Evolutionary conservation across 805 yeast species (phyloP), one percentile per base, ranked within the genome.

Genomic region (Limtongozyma cylindracea): DNA sequence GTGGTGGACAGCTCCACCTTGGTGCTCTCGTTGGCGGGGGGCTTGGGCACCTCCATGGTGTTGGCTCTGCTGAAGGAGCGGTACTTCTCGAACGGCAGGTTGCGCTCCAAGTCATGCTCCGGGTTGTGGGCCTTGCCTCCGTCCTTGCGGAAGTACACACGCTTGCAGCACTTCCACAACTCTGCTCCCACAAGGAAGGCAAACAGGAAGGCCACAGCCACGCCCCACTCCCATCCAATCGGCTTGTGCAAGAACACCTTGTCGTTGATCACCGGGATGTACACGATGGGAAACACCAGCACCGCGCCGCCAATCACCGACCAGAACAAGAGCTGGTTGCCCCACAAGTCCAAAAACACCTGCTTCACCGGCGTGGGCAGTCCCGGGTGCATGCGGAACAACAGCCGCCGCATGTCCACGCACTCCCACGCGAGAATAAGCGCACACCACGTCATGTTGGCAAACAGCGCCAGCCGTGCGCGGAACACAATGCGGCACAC

Each of bases 371-470:
- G 54, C 20, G 32, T 29, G 23, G 57, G 64, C 10, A 68, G 45
- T 21, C 64, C 70, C 12, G 73, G 73, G 26, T 67, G 59, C 74
- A 68, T 68, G 24, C 48, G 47, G 43, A 74, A 73, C 28, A 76
- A 49, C 2, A 91, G 74, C 32, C 66, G 52, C 32, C 70, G 52
- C 42, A 66, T 45, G 37, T 73, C 76, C 26, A 73, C 56, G 32
- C 76, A 77, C 44, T 74, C 88, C 88, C 88, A 74, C 1, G 91
- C 88, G 21, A 73, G 49, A 14, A 76, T 39, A 27, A 77, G 53
- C 3, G 84, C 72, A 47, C 82, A 61, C 91, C 91, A 77, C 1
- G 91, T 77, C 68, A 76, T 68, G 2, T 69, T 61, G 1, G 71
- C 71, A 49, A 77, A 77, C 0, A 80, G 60, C 3, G 72, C 61